Evolutionary conservation across 1,139 yeast species (phyloP).

Genomic region (Petasospora fabianii): DNA sequence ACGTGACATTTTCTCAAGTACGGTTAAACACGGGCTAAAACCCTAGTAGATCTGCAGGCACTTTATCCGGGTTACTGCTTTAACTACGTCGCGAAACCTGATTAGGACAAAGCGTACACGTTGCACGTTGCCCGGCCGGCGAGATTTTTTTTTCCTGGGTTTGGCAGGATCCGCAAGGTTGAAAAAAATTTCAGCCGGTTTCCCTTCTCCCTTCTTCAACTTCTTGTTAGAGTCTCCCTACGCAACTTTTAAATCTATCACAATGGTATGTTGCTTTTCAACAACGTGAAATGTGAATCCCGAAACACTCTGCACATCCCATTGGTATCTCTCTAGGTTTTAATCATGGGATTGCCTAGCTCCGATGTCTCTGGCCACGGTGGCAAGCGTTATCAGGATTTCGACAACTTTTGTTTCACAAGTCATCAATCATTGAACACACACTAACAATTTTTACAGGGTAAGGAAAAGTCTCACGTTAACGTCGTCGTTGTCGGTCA

Average conservation of each 20-base stretch:
- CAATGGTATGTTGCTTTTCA: conserved; percentile 6
- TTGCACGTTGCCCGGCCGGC: background rate
- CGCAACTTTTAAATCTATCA: conserved; percentile 1
- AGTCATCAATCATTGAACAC: background rate
- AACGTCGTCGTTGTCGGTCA: conserved; percentile 99
- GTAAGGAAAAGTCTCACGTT: conserved; percentile 95
- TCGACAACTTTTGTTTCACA: no score
- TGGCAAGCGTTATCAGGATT: no score
- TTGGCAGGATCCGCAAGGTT: conserved; percentile 1
- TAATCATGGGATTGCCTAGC: no score
- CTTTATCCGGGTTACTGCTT: background rate
- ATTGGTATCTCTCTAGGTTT: no score
- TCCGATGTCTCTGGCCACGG: no score
- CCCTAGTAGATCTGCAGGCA: background rate
- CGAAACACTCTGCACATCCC: no score
- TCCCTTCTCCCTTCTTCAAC: conserved; percentile 1
- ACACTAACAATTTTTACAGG: conserved; percentile 35
- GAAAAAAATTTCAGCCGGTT: conserved; percentile 9
- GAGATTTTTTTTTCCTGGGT: background rate
- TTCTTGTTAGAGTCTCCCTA: background rate
- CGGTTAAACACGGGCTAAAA: no score
- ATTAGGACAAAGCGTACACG: background rate
- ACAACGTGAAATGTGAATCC: background rate
- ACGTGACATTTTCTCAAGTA: no score
- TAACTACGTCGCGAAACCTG: background rate